phyloP scores from a whole-genome alignment of 352 stramenopile species.

The Aphanomyces stellatus region DNA sequence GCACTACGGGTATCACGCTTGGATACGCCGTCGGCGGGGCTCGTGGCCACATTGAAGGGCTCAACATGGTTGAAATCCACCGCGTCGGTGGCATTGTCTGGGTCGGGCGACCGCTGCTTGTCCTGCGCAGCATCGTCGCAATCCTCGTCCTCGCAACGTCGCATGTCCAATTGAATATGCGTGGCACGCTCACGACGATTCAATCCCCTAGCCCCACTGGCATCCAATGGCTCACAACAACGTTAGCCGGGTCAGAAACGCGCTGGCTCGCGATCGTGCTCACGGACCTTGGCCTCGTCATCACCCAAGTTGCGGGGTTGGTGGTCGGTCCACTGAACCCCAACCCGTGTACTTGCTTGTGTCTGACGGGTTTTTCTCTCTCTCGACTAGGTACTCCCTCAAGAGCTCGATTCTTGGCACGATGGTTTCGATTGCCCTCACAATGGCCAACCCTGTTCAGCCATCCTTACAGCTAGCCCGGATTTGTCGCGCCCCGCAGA shows the following conservation, averaged over 20 bases:
- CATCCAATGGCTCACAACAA: background rate
- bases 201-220: background rate
- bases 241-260: background rate
- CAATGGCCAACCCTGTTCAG: background rate
- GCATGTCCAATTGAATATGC: background rate
- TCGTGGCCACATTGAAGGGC: constrained; percentile 1
- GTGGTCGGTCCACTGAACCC: no score
- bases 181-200: background rate
- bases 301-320: no score
- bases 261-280: constrained; percentile 7
- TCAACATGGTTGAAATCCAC: background rate
- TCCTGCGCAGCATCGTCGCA: background rate
- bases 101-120: background rate
- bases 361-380: no score
- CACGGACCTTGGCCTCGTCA: background rate
- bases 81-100: background rate
- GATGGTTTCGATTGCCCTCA: background rate
- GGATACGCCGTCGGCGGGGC: background rate
- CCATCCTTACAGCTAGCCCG: background rate
- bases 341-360: no score
- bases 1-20: background rate
- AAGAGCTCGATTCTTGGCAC: background rate
- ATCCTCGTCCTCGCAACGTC: background rate
- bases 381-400: background rate
- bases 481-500: background rate